Evolutionary conservation across 768 basidiomycete species (phyloP), one percentile per base, ranked within the genome.

Genomic region (Neoboletus subvelutipes): DNA sequence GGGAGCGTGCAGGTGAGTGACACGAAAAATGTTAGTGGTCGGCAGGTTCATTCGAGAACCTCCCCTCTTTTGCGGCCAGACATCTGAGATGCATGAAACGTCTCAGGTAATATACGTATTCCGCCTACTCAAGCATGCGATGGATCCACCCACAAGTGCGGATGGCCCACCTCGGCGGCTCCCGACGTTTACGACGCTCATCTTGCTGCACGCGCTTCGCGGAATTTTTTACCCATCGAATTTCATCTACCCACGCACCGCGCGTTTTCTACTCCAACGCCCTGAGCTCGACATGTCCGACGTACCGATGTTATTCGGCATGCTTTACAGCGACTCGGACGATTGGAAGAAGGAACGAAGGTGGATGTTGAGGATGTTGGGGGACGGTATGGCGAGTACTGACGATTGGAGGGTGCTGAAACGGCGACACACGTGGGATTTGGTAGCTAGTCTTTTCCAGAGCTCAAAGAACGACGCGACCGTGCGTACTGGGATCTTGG

Each of bases 241-340:
- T 50, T 91, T 93, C 71, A 85, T 92, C 43, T 98, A 96, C 67
- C 93, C 95, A 0, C 75, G 88, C 17, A 90, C 88, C 1, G 85
- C 91, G 1, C 82, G 90, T 5, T 98, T 97, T 79, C 81, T 98
- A 6, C 81, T 98, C 0, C 94, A 97, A 71, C 84, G 96, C 2
- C 87, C 93, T 1, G 81, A 85, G 53, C 74, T 98, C 8, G 95
- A 98, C 64, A 74, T 76, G 1, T 76, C 75, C 1, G 95, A 98
- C 66, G 91, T 98, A 0, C 96, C 96, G 0, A 86, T 98, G 86
- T 73, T 99, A 5, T 98, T 92, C 66, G 78, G 78, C 12, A 87
- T 96, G 85, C 77, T 98, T 4, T 97, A 93, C 68, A 92, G 89
- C 63, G 80, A 79, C 22, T 74, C 77, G 4, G 87, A 90, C 40